A percentile compares a stretch with the other conserved stretches of the same genome.
Evolutionary conservation across 2,329 filamentous ascomycete genomes (phyloP).

Genomic region (Alternaria burnsii): DNA sequence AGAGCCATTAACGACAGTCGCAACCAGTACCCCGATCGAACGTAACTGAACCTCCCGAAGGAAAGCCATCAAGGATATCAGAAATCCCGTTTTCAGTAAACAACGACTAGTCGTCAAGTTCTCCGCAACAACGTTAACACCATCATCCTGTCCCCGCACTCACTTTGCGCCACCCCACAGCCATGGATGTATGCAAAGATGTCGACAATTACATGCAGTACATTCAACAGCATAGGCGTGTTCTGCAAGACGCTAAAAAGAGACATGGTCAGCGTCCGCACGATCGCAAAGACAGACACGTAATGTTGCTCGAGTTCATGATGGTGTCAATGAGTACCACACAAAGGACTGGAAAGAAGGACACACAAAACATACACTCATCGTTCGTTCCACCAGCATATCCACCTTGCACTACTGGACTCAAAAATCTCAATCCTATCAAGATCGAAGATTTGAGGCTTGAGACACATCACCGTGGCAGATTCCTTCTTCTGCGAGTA

Average conservation of each 20-base stretch:
- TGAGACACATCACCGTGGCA: constrained; percentile 54
- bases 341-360: neutral
- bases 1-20: neutral
- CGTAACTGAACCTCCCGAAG: fast-evolving
- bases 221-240: constrained; percentile 10
- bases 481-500: constrained; percentile 45
- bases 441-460: constrained; percentile 46
- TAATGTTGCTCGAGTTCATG: constrained; percentile 19
- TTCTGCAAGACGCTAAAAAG: constrained; percentile 17
- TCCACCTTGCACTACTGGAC: constrained; percentile 23
- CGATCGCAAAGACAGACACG: constrained; percentile 21
- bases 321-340: constrained; percentile 4
- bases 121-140: neutral
- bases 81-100: neutral
- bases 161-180: neutral
- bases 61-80: neutral
- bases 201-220: neutral
- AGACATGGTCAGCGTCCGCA: constrained; percentile 19
- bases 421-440: constrained; percentile 23
- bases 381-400: constrained; percentile 33
- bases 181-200: constrained; percentile 7
- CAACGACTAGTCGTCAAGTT: neutral
- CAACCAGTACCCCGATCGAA: neutral
- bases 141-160: neutral
- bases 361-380: constrained; percentile 6